Evolutionary conservation across 768 basidiomycete genomes (phyloP), one percentile per base, ranked within the genome.

Genomic region (Phanerochaete carnosa): DNA sequence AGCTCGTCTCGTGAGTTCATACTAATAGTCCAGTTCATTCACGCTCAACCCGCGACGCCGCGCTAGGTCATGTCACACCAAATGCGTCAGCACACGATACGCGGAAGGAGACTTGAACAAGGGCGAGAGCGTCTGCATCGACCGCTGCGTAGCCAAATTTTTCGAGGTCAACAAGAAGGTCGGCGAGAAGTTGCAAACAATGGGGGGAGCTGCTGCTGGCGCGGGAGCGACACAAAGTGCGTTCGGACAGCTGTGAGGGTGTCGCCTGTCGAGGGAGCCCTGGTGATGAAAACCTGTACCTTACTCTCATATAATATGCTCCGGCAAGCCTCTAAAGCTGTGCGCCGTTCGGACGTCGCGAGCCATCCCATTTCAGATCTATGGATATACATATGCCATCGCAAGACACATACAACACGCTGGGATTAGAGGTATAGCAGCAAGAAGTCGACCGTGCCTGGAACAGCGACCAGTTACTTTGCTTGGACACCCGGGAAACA

Each of bases 121-220:
- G 82, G 96, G 95, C 64, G 96, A 99, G 77, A 91, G 89, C 65
- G 95, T 98, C 57, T 99, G 96, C 81, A 90, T 98, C 67, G 96
- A 99, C 79, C 80, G 96, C 73, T 98, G 96, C 73, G 95, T 96
- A 19, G 86, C 92, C 63, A 98, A 98, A 76, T 98, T 94, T 80
- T 93, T 91, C 74, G 91, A 93, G 65, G 94, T 95, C 63, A 95
- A 98, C 83, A 95, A 96, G 78, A 94, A 94, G 76, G 93, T 99
- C 54, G 95, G 95, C 56, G 95, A 98, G 77, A 90, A 94, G 75
- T 80, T 99, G 75, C 93, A 95, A 75, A 82, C 79, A 45, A 86
- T 83, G 54, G 79, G 79, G 12, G 78, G 75, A 37, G 74, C 69
- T 61, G 79, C 76, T 43, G 74, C 73, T 43, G 77, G 72, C 32